Percentiles rank a stretch among this genome's conserved stretches.
phyloP scores from a whole-genome alignment of 805 yeast species.

The Wickerhamomyces chaumierensis region DNA sequence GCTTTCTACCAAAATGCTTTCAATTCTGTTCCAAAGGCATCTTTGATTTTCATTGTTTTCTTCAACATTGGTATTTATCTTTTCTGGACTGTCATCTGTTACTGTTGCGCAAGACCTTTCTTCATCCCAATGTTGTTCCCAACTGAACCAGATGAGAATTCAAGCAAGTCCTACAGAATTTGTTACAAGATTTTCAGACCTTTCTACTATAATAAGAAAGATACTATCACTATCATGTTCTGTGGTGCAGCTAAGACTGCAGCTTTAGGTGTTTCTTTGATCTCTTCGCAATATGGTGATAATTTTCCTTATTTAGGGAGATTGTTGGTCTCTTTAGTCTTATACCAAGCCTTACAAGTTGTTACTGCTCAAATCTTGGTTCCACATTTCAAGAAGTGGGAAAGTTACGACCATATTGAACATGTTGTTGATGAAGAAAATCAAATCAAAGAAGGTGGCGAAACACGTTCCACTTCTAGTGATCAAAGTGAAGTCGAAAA shows the following conservation, averaged over 20 bases:
- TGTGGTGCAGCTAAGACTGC: slow-evolving; percentile 94
- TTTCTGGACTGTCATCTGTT: slow-evolving; percentile 62
- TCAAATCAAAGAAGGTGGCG: neutral
- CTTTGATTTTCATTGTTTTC: slow-evolving; percentile 68
- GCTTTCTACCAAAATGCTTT: slow-evolving; percentile 81
- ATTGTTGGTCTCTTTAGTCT: slow-evolving; percentile 68
- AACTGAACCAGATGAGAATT: slow-evolving; percentile 34
- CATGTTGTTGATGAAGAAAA: slow-evolving; percentile 10
- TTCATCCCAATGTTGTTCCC: slow-evolving; percentile 33
- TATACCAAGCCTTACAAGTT: slow-evolving; percentile 84
- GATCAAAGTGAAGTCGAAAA: neutral
- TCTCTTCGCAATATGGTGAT: slow-evolving; percentile 71
- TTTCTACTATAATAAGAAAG: slow-evolving; percentile 58
- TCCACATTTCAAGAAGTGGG: slow-evolving; percentile 61
- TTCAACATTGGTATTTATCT: slow-evolving; percentile 74
- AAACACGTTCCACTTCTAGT: neutral
- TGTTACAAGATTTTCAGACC: slow-evolving; percentile 34
- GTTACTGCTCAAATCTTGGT: slow-evolving; percentile 68
- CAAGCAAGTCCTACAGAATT: slow-evolving; percentile 33
- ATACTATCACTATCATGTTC: slow-evolving; percentile 69
- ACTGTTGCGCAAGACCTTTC: slow-evolving; percentile 46
- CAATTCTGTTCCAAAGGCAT: slow-evolving; percentile 51
- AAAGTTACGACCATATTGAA: slow-evolving; percentile 14
- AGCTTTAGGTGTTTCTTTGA: slow-evolving; percentile 77
- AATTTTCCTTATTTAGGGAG: slow-evolving; percentile 52